Base-by-base conservation (phyloP, 2,329 filamentous ascomycete species). In the Diplocarpon mali region DNA sequence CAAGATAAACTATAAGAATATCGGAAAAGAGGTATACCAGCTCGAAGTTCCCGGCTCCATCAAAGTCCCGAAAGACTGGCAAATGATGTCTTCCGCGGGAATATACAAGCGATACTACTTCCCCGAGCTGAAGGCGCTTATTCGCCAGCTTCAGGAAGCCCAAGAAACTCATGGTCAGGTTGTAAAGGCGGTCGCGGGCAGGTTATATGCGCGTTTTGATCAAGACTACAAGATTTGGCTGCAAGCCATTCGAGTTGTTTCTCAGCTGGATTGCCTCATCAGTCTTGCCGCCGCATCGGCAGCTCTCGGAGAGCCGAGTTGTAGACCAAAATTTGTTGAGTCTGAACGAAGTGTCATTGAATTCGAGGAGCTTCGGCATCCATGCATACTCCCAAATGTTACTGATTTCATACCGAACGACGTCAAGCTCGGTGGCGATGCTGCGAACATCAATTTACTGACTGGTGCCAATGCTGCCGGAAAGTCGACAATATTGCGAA, bases 331-430 rank as follows among this genome's bases (percentile, higher is more conserved):
- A n/a, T 95, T 98, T 60, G 75, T 94, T 3, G 83, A 95, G 15
- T 74, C 83, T 40, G 82, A 92, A 52, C 78, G 89, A 38, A 93
- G 85, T 57, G 76, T 92, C 7, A 70, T 98, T n/a, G 84, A 95
- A 48, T 95, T 98, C 57, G 75, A 84, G 43, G 90, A 95, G 59
- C 76, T 98, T 44, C 83, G 92, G 29, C 92, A 98, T 60, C 92
- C 92, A 2, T 98, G 92, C 67, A 93, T 98, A 76, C 72, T 89
- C 49, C 85, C 84, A 49, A 85, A 82, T 2, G 85, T 94, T 2
- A 81, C 83, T 42, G 89, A 95, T 64, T 98, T 98, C 59, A 98
- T 98, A 49, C 92, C 92, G 3, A 98, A 98, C 58, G 85, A 95
- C 60, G 78, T 98, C 52, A 78, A 78, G 47, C 78, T 98, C 2